phyloP scores from a whole-genome alignment of 2,329 filamentous ascomycete species.

The Penicillium sp. region DNA sequence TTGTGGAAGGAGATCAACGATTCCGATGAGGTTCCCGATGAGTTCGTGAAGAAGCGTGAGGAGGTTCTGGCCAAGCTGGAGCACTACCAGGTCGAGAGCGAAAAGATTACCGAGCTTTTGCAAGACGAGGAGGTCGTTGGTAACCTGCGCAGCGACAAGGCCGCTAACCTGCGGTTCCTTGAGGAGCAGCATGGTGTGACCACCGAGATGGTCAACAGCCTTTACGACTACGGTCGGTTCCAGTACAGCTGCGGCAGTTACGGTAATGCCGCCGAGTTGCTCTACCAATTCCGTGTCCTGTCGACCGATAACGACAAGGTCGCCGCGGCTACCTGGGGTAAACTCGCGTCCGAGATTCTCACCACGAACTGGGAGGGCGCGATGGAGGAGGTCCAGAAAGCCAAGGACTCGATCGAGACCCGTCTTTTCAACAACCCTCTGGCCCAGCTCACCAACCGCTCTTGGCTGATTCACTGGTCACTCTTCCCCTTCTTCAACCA shows the following conservation, averaged over 20 bases:
- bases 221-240: conserved; percentile 94
- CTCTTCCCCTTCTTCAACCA: conserved; percentile 99
- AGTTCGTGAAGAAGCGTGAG: conserved; percentile 84
- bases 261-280: conserved; percentile 76
- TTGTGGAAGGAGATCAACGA: conserved; percentile 85
- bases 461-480: conserved; percentile 96
- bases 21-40: conserved; percentile 68
- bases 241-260: conserved; percentile 98
- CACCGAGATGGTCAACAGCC: conserved; percentile 87
- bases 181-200: conserved; percentile 96
- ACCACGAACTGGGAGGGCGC: conserved; percentile 91
- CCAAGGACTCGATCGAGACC: conserved; percentile 86
- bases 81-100: conserved; percentile 77
- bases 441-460: conserved; percentile 91
- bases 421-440: conserved; percentile 94
- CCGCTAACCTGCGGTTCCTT: conserved; percentile 95
- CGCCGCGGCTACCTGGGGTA: conserved; percentile 91
- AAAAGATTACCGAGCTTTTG: conserved; percentile 80
- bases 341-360: conserved; percentile 92
- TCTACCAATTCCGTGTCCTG: conserved; percentile 96
- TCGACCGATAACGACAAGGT: conserved; percentile 99
- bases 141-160: conserved; percentile 91
- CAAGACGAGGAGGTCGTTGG: conserved; percentile 84
- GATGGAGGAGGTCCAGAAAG: conserved; percentile 83
- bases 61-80: conserved; percentile 78